A percentile compares a stretch with the other conserved stretches of the same genome.
These are phyloP conservation scores for Arthromyces matolae DNA, from an alignment of 768 basidiomycete species.

Conservation along the genomic window DNA sequence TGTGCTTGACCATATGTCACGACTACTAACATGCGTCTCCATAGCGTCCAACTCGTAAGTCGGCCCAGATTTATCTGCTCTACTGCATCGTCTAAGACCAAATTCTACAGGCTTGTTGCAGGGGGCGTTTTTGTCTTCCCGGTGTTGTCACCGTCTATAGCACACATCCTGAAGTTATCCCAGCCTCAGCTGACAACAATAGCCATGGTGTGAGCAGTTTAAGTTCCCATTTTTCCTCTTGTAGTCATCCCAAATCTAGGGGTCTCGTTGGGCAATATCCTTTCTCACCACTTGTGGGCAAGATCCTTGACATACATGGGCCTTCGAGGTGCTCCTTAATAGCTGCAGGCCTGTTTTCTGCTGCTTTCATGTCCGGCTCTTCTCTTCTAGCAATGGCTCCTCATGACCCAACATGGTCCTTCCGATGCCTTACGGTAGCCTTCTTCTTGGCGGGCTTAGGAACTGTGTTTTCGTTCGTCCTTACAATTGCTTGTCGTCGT, in stretches of 20 bases:
- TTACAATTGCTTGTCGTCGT: not conserved
- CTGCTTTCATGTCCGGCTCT: conserved; percentile 63
- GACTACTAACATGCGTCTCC: conserved; percentile 47
- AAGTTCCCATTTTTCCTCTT: not conserved
- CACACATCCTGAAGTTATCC: conserved; percentile 54
- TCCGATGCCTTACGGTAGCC: conserved; percentile 48
- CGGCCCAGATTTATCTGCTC: not conserved
- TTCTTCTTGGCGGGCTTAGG: conserved; percentile 67
- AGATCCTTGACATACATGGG: conserved; percentile 62
- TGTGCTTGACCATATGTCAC: no score
- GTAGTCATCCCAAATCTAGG: conserved; percentile 33
- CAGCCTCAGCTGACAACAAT: conserved; percentile 81
- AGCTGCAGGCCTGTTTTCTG: conserved; percentile 53
- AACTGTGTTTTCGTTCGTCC: conserved; percentile 67
- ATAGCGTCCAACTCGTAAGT: conserved; percentile 65
- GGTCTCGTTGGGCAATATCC: conserved; percentile 84
- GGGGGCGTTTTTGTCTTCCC: conserved; percentile 83
- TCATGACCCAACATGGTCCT: conserved; percentile 37
- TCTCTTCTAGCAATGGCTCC: conserved; percentile 49
- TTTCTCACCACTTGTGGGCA: conserved; percentile 65
- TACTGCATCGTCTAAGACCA: not conserved
- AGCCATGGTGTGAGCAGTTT: conserved; percentile 58
- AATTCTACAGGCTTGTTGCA: conserved; percentile 53
- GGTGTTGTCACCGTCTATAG: conserved; percentile 62
- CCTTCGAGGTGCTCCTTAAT: conserved; percentile 65